Evolutionary conservation across 441 rosid species (phyloP), one percentile per base, ranked within the genome.

Genomic region (Jatropha multifida): DNA sequence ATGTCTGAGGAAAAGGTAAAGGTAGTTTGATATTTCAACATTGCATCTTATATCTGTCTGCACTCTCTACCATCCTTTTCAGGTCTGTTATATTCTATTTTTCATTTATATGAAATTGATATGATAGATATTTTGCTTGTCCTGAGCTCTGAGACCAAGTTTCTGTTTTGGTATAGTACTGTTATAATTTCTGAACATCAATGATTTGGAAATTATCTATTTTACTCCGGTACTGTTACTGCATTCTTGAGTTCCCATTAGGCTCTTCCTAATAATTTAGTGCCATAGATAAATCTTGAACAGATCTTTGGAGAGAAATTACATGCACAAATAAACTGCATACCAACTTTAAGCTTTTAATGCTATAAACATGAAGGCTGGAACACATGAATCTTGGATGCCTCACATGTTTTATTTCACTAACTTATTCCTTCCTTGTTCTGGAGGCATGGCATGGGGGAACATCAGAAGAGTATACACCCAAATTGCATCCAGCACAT

Each of bases 1-100:
- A 51, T 65, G 40, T 56, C 71, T 7, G 75, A 77, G 52, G 69
- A 51, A 18, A 78, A 73, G 20, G 40, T 58, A 48, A 49, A 78
- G 82, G 82, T 81, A 38, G 65, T 13, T 64, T 74, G 8, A 60
- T 27, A 49, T 75, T 7, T 75, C 27, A 3, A 26, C 15, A 2
- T 49, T 26, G 1, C n/a, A n/a, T 12, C 44, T 20, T 40, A 23
- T 60, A 23, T 60, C 37, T 59, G 23, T 59, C 64, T 14, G 20
- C 20, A 54, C 7, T 17, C 15, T 54, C 17, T 54, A 4, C 58
- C 3, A 5, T 17, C 58, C 17, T 4, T 17, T 51, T 17, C 55
- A 54, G 58, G 7, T 6, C 20, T 54, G 18, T 54, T 54, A 32
- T 32, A 32, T 32, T 32, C 32, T 2, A 1, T 32, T 32, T 32